Percentiles rank a stretch among this genome's conserved stretches.
Conservation (phyloP, 495 filamentous ascomycete species). For the Hypoxylon intermedium region DNA sequence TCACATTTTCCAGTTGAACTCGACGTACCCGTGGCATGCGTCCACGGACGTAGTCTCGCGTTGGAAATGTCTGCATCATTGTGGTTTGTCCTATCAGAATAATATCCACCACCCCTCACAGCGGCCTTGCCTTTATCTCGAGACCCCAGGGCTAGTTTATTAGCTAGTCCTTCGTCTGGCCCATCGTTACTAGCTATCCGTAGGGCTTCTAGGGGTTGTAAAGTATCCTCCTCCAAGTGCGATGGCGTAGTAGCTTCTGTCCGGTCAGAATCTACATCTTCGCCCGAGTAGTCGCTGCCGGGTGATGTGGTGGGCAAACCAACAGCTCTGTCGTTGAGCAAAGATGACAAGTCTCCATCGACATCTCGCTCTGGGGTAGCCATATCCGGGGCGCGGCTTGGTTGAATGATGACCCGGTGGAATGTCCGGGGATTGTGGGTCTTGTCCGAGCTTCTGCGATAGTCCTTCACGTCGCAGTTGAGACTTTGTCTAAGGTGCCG, state of each 20-base stretch:
- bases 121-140: slow-evolving; percentile 21
- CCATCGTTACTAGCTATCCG: not conserved
- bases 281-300: not conserved
- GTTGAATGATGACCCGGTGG: not conserved
- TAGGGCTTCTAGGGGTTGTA: not conserved
- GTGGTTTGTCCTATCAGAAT: not conserved
- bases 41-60: not conserved
- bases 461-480: slow-evolving; percentile 1
- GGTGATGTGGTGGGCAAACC: not conserved
- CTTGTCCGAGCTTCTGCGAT: not conserved
- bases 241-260: no score
- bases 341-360: slow-evolving; percentile 7
- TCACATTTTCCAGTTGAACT: not conserved
- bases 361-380: slow-evolving; percentile 17
- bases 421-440: not conserved
- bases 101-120: not conserved
- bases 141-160: not conserved
- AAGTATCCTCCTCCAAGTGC: not conserved
- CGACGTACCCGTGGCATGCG: not conserved
- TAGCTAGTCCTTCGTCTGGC: not conserved
- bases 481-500: slow-evolving; percentile 1
- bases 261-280: not conserved
- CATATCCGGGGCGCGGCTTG: not conserved
- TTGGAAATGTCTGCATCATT: not conserved
- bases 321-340: not conserved